Base-by-base conservation (phyloP, 73 alveolate genomes). In the Uronychia binucleata region DNA sequence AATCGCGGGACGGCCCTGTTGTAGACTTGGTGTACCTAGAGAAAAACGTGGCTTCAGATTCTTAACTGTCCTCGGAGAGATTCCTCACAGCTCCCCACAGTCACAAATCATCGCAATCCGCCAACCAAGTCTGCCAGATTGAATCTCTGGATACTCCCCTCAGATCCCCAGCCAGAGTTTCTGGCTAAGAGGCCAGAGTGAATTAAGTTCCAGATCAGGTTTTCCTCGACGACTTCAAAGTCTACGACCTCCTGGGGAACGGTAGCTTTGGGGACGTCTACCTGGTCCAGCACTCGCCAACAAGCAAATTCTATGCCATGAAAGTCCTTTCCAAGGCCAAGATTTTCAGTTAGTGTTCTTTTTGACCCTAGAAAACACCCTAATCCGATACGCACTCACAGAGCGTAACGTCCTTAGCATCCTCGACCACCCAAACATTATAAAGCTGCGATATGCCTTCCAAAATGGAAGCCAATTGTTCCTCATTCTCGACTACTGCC, bases 201-300 rank as follows among this genome's bases (percentile, higher is more conserved):
- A n/a, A n/a, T n/a, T n/a, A n/a, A 46, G 19, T 46, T 5, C 67
- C 19, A 11, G 67, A 46, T 46, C 5, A 46, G 19, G 67, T 46
- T 46, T 5, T 11, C 5, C 19, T 46, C 5, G 67, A 46, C 19
- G 67, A 46, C 67, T 19, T 46, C 19, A 19, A 11, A 5, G 5
- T 46, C 67, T 46, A 46, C 19, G 67, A 93, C 26, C 79, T 91
- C 46, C 86, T 94, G 77, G 96, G 98, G 13, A 92, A 92, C 57
- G 98, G 98, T 0, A 91, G 96, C 0, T 94, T 94, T 33, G 98
- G 98, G 35, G 98, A 94, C 32, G 98, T 94, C 0, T 94, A 87
- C 83, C 88, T 94, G 57, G 98, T 94, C 11, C 92, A 94, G 82
- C 91, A 94, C 57, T 91, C 90, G 83, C 76, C 67, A 59, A 87